These are phyloP conservation scores for Talaromyces liani DNA, from an alignment of 495 filamentous ascomycete species.

Conservation along the genomic window DNA sequence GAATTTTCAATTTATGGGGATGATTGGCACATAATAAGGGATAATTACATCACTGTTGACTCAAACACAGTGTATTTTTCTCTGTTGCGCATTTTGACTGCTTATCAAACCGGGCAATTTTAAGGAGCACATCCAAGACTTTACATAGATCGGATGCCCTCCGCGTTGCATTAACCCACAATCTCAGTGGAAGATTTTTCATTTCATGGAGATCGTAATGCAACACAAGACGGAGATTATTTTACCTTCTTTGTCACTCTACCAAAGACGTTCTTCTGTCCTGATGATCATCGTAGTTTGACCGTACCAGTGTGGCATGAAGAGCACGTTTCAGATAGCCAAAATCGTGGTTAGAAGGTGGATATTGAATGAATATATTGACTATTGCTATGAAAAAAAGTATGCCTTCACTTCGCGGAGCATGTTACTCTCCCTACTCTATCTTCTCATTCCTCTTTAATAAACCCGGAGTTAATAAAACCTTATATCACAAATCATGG, in stretches of 20 bases:
- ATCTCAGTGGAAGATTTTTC: not conserved
- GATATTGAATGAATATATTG: not conserved
- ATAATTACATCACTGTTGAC: not conserved
- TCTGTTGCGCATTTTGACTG: not conserved
- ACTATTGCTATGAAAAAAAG: not conserved
- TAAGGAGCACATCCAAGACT: not conserved
- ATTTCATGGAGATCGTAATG: not conserved
- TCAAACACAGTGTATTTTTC: not conserved
- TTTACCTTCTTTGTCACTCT: not conserved
- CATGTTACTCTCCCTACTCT: not conserved
- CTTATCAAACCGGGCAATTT: not conserved
- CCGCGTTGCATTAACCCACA: not conserved
- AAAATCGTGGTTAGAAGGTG: not conserved
- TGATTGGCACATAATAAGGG: not conserved
- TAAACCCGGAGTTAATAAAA: no score
- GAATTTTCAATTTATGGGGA: not conserved
- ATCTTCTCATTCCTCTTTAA: not conserved
- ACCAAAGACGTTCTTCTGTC: not conserved
- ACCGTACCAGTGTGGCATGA: not conserved
- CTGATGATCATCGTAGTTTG: not conserved
- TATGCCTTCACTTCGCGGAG: not conserved
- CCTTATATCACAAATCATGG: not conserved
- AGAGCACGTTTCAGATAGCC: not conserved
- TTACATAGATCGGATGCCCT: not conserved
- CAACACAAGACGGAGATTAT: not conserved